Base-by-base conservation (phyloP, 768 basidiomycete genomes). In the Pleurotus djamor region DNA sequence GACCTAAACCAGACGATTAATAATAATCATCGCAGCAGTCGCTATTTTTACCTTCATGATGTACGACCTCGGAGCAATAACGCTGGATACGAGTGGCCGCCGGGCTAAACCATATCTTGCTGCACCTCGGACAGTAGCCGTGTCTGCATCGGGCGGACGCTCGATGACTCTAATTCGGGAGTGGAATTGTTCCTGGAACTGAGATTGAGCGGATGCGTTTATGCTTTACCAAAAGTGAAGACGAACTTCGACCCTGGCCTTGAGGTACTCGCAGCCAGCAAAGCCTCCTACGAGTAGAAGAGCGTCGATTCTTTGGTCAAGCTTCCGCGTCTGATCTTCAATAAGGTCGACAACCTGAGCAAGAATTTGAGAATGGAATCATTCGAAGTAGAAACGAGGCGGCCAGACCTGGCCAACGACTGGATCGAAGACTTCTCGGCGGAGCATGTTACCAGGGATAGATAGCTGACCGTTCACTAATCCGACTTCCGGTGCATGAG, bases 271-370 rank as follows among this genome's bases (percentile, higher is more conserved):
- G 71, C 89, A 89, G 5, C 88, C 91, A 51, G 88, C 88, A 71
- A 96, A 96, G 57, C 93, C 93, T 72, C 93, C 93, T 69, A 96
- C 92, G 66, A 95, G 84, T 64, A 96, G 83, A 54, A 96, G 74
- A 7, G 92, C 93, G 78, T 94, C 86, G 68, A 94, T 83, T 48
- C 77, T 77, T 67, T 90, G 87, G 68, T 88, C 82, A 54, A 88
- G 79, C 69, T 80, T 83, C 62, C 74, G 74, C 52, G 85, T 76
- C 72, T 94, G 92, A 17, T 87, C 87, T 65, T 92, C 90, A 65
- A 94, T 86, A 66, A 94, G 79, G 21, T 84, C 82, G 28, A 94
- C 73, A 35, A 92, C 92, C 89, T 94, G 67, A 48, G 57, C 51
- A 63, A 43, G 48, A 4, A 37, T 55, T 21, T 9, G 43, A 34